These are phyloP conservation scores for Metarhizium robertsii DNA, from an alignment of 2,329 filamentous ascomycete genomes.

Conservation along the genomic window DNA sequence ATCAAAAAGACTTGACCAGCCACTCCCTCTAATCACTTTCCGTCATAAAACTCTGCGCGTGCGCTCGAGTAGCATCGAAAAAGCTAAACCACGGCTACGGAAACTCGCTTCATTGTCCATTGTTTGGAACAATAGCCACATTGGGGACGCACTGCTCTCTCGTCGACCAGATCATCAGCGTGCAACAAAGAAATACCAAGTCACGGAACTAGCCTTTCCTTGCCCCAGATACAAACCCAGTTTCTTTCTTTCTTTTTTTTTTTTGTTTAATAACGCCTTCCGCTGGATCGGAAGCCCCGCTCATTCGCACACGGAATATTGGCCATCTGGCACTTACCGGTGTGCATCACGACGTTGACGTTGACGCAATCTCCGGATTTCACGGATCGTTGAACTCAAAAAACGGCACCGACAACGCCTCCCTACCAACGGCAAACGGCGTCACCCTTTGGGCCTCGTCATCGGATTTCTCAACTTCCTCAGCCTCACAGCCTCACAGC, in stretches of 20 bases:
- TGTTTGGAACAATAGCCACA: constrained; percentile 2
- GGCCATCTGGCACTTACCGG: neutral
- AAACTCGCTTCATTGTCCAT: neutral
- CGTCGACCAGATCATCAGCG: neutral
- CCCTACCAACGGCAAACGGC: neutral
- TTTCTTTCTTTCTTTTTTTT: neutral
- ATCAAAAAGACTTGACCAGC: neutral
- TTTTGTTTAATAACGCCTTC: constrained; percentile 1
- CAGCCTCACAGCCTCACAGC: neutral
- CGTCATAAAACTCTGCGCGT: too few species aligned
- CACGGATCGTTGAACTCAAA: neutral
- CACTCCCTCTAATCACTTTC: neutral
- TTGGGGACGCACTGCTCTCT: neutral
- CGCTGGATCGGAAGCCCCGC: constrained; percentile 10
- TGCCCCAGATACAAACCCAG: neutral
- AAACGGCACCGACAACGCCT: neutral
- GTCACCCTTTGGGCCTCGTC: neutral
- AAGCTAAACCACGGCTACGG: too few species aligned
- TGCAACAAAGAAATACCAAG: neutral
- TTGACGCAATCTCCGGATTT: neutral
- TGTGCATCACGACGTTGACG: neutral
- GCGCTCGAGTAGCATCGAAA: too few species aligned
- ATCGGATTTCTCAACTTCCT: neutral
- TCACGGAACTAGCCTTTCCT: neutral
- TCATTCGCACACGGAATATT: neutral